Conservation (phyloP, 2,329 filamentous ascomycete genomes). For the Fusarium avenaceum region DNA sequence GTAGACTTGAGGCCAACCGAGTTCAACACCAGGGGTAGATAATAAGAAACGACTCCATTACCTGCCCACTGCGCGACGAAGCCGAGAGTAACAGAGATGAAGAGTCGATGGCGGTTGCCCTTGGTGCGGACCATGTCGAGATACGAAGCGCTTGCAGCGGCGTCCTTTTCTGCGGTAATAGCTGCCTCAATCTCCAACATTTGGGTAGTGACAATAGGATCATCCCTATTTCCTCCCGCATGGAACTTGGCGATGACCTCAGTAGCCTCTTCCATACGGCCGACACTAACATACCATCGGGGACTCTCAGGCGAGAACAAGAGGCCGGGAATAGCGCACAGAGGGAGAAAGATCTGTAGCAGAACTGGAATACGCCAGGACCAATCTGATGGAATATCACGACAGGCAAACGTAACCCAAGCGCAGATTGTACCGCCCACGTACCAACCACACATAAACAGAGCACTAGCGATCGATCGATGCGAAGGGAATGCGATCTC, state of each 20-base stretch:
- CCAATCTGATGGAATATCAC: constrained; percentile 4
- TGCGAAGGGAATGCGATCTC: constrained; percentile 22
- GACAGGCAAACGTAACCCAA: constrained; percentile 12
- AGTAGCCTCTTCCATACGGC: not conserved
- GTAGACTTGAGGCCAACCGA: constrained; percentile 7
- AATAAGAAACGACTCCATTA: constrained; percentile 20
- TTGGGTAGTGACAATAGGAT: constrained; percentile 9
- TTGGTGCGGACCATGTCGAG: constrained; percentile 13
- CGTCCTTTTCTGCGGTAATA: constrained; percentile 6
- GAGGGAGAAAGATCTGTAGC: not conserved
- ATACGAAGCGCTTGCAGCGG: not conserved
- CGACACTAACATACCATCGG: constrained; percentile 13
- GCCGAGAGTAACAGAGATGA: constrained; percentile 2
- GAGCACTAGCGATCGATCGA: constrained; percentile 7
- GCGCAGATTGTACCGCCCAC: constrained; percentile 11
- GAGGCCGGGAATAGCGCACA: not conserved
- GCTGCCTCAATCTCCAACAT: constrained; percentile 11
- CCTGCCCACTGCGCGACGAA: constrained; percentile 13
- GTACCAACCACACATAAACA: constrained; percentile 12
- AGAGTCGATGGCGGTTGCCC: constrained; percentile 9
- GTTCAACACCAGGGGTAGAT: constrained; percentile 5
- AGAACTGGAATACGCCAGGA: constrained; percentile 6
- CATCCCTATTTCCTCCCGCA: not conserved
- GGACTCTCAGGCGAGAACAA: constrained; percentile 8
- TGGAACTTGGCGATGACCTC: not conserved